Conservation (phyloP, 768 basidiomycete genomes). For the Porpolomopsis calyptriformis region DNA sequence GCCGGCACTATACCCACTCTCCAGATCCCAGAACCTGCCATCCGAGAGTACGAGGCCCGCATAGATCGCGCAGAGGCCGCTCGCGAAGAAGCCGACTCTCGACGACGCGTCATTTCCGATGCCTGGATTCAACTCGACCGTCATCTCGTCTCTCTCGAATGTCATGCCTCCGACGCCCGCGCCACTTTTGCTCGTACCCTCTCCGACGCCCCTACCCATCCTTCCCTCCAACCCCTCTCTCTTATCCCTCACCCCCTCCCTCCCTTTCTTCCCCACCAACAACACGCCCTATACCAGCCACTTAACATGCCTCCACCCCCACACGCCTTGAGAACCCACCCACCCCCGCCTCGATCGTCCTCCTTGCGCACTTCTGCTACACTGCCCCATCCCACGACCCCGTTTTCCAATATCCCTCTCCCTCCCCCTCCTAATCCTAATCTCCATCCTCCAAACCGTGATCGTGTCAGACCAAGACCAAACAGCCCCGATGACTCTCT, state of each 20-base stretch:
- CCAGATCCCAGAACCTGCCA: constrained; percentile 14
- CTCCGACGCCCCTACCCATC: constrained; percentile 32
- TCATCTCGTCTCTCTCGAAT: constrained; percentile 35
- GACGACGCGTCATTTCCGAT: constrained; percentile 33
- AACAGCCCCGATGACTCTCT: constrained; percentile 22
- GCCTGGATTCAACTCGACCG: constrained; percentile 42
- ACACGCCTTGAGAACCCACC: constrained; percentile 4
- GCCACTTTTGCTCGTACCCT: constrained; percentile 36
- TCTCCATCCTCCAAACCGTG: constrained; percentile 18
- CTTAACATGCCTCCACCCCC: constrained; percentile 9
- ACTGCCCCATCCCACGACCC: constrained; percentile 10
- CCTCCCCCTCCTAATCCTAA: constrained; percentile 31
- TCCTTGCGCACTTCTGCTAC: constrained; percentile 6
- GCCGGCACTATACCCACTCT: constrained; percentile 11
- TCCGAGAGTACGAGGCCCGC: constrained; percentile 40
- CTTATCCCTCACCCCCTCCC: constrained; percentile 22
- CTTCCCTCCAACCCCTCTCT: constrained; percentile 28
- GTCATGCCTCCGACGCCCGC: constrained; percentile 40
- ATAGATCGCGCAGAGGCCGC: constrained; percentile 38
- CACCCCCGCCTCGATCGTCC: constrained; percentile 2
- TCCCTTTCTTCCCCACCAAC: constrained; percentile 10
- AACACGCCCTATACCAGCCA: constrained; percentile 1
- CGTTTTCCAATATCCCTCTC: constrained; percentile 23
- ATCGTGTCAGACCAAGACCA: constrained; percentile 32
- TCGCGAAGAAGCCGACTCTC: constrained; percentile 45